Conservation (phyloP, 176 grass and related monocot species). For the Zizania latifolia region DNA sequence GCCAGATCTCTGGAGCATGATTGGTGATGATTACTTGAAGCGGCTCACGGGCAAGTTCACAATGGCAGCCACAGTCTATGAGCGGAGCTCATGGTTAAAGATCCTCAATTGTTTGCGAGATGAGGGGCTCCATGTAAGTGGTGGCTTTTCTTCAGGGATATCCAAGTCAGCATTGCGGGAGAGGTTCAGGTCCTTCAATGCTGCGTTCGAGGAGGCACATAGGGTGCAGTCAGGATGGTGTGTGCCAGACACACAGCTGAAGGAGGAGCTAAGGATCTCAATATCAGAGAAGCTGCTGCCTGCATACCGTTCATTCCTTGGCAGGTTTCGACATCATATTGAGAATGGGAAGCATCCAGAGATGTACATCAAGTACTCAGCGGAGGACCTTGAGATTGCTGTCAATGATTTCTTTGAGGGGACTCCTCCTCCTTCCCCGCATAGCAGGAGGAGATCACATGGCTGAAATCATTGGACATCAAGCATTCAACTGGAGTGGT, state of each 20-base stretch:
- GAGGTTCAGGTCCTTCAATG: slow-evolving; percentile 84
- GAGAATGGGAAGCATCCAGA: slow-evolving; percentile 86
- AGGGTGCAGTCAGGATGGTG: slow-evolving; percentile 65
- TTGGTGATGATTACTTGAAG: slow-evolving; percentile 77
- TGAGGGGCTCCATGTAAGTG: slow-evolving; percentile 79
- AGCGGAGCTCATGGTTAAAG: slow-evolving; percentile 60
- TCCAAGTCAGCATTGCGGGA: slow-evolving; percentile 72
- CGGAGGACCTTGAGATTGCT: slow-evolving; percentile 72
- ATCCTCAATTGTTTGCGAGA: slow-evolving; percentile 80
- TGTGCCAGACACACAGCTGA: slow-evolving; percentile 74
- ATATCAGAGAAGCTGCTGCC: slow-evolving; percentile 82
- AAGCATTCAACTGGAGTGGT: slow-evolving; percentile 21
- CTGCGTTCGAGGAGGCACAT: slow-evolving; percentile 74
- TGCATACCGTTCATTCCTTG: slow-evolving; percentile 84
- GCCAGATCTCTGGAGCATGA: slow-evolving; percentile 57
- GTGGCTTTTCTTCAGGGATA: slow-evolving; percentile 74
- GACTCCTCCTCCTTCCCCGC: slow-evolving; percentile 37
- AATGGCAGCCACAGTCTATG: slow-evolving; percentile 51
- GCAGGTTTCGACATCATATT: slow-evolving; percentile 84
- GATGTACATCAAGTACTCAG: slow-evolving; percentile 81
- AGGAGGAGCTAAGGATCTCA: slow-evolving; percentile 86
- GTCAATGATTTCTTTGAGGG: slow-evolving; percentile 78
- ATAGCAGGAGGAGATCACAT: slow-evolving; percentile 59
- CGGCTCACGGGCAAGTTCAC: slow-evolving; percentile 69
- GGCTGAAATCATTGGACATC: slow-evolving; percentile 17